A percentile compares a stretch with the other conserved stretches of the same genome.
Evolutionary conservation across 2,329 filamentous ascomycete species (phyloP).

Genomic region (Pseudophaeomoniella oleicola): DNA sequence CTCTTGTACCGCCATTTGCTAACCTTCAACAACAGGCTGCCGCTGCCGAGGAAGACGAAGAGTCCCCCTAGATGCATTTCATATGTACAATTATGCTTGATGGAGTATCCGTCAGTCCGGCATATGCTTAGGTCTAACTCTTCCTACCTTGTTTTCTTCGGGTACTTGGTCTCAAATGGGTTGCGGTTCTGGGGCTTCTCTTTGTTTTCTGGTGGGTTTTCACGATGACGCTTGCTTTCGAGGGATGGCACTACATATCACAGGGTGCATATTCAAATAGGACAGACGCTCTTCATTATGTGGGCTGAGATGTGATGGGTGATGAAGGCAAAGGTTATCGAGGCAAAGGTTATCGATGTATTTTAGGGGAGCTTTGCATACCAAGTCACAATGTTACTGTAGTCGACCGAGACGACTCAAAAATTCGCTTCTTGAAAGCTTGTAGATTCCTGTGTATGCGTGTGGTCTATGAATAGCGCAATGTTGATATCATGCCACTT

Average conservation of each 20-base stretch:
- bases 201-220: constrained; percentile 1
- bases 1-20: background rate
- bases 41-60: constrained; percentile 46
- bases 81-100: constrained; percentile 12
- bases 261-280: no score
- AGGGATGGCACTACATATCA: no score
- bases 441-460: no score
- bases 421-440: no score
- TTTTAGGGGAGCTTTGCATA: background rate
- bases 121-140: constrained; percentile 12
- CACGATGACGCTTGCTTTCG: constrained; percentile 4
- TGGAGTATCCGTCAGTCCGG: constrained; percentile 4
- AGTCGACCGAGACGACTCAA: background rate
- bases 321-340: no score
- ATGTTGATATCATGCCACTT: no score
- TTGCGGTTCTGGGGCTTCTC: constrained; percentile 1
- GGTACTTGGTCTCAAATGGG: constrained; percentile 8
- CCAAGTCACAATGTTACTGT: background rate
- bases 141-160: constrained; percentile 18
- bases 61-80: constrained; percentile 18
- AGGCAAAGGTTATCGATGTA: background rate
- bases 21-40: constrained; percentile 5
- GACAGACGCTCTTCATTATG: no score
- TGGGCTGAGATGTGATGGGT: no score
- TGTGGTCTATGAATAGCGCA: no score